Evolutionary conservation across 23 red algal species (phyloP).

Genomic region (Gracilaria domingensis): DNA sequence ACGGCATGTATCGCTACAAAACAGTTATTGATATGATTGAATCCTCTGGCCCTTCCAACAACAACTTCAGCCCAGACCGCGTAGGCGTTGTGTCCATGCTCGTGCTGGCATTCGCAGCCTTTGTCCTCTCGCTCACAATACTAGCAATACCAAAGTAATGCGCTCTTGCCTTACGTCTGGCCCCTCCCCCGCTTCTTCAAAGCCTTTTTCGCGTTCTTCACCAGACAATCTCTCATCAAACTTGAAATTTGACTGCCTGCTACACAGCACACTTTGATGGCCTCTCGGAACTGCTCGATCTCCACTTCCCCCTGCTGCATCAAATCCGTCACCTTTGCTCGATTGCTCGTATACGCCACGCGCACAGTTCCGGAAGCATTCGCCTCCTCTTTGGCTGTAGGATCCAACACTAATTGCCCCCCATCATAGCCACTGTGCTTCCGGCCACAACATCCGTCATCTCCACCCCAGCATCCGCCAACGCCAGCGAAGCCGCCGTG

Average conservation of each 20-base stretch:
- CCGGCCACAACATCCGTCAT: conserved; percentile 59
- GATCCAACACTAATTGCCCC: conserved; percentile 57
- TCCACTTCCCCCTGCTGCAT: conserved; percentile 65
- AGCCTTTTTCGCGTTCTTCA: conserved; percentile 53
- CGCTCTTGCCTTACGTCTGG: background rate
- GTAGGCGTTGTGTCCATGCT: conserved; percentile 68
- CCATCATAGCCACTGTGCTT: conserved; percentile 46
- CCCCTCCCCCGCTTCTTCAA: conserved; percentile 42
- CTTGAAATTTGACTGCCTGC: conserved; percentile 34
- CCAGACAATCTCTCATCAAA: conserved; percentile 57
- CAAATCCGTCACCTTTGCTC: conserved; percentile 44
- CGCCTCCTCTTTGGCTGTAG: conserved; percentile 45
- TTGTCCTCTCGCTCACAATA: conserved; percentile 56
- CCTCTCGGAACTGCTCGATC: conserved; percentile 44
- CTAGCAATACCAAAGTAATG: conserved; percentile 36
- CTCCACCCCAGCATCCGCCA: conserved; percentile 72
- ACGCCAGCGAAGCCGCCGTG: conserved; percentile 65
- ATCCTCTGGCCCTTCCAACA: conserved; percentile 40
- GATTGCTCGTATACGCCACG: conserved; percentile 41
- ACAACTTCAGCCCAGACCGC: conserved; percentile 69
- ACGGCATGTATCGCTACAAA: conserved; percentile 77
- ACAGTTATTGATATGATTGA: conserved; percentile 82
- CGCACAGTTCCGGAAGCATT: conserved; percentile 33
- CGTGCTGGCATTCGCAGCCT: conserved; percentile 56
- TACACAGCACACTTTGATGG: conserved; percentile 53